These are phyloP conservation scores for Phoma sp. DNA, from an alignment of 2,329 filamentous ascomycete species.

Conservation along the genomic window DNA sequence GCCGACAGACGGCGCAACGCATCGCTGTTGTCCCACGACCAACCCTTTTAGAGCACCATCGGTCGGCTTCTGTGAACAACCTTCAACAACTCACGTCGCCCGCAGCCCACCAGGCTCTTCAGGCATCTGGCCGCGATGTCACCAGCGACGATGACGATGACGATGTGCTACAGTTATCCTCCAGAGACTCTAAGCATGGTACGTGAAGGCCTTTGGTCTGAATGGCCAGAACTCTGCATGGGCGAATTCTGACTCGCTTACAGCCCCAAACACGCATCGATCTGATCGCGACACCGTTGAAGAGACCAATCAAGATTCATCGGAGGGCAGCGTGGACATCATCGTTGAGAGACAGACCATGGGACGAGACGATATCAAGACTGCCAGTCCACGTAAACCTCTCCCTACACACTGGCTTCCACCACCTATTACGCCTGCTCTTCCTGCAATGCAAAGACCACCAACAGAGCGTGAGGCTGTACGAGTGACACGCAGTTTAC, in stretches of 20 bases:
- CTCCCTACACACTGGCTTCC: constrained; percentile 36
- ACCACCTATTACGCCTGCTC: constrained; percentile 19
- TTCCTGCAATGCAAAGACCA: constrained; percentile 7
- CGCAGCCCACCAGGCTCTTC: too few relatives aligned
- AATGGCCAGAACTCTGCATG: too few relatives aligned
- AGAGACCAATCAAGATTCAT: constrained; percentile 13
- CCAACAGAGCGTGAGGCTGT: constrained; percentile 23
- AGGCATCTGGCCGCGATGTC: too few relatives aligned
- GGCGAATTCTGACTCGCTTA: neutral
- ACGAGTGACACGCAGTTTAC: constrained; percentile 24
- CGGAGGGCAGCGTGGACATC: constrained; percentile 2
- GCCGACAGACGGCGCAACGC: constrained; percentile 6
- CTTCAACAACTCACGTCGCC: too few relatives aligned
- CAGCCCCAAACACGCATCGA: neutral
- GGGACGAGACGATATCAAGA: neutral
- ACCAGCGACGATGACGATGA: too few relatives aligned
- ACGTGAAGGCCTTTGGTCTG: too few relatives aligned
- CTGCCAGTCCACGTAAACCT: constrained; percentile 33
- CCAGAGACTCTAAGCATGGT: too few relatives aligned
- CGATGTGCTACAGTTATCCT: too few relatives aligned
- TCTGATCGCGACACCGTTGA: constrained; percentile 2
- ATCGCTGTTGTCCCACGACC: constrained; percentile 3
- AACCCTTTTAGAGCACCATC: too few relatives aligned
- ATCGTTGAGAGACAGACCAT: constrained; percentile 1
- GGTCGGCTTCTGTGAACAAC: too few relatives aligned